These are phyloP conservation scores for Polygonum aviculare DNA, from an alignment of 148 eudicot species.

Conservation along the genomic window DNA sequence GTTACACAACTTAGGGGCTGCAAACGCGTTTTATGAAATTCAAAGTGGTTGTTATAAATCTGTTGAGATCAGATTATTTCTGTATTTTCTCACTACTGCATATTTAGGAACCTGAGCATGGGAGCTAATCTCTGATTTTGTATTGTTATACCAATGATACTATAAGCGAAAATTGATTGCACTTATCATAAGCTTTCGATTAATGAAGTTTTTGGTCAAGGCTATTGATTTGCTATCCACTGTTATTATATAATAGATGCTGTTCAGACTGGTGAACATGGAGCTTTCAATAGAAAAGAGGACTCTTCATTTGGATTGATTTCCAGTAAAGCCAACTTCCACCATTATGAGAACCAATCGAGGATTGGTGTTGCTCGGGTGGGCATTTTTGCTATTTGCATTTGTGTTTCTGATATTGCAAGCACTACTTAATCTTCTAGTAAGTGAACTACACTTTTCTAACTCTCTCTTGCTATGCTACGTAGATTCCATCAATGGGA, in stretches of 20 bases:
- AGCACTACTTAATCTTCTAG: not conserved
- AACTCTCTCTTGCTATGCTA: not conserved
- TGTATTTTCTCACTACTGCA: not conserved
- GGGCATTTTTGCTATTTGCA: slow-evolving; percentile 11
- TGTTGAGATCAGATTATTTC: not conserved
- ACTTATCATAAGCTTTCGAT: not conserved
- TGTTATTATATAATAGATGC: slow-evolving; percentile 24
- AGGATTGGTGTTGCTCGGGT: slow-evolving; percentile 31
- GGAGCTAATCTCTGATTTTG: not conserved
- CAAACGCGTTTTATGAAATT: not conserved
- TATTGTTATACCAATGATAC: not conserved
- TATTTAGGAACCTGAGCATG: not conserved
- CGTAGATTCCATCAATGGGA: slow-evolving; percentile 27
- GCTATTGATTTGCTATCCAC: slow-evolving; percentile 5
- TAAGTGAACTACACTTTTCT: slow-evolving; percentile 10
- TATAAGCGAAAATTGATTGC: not conserved
- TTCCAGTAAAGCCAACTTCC: slow-evolving; percentile 23
- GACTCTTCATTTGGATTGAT: slow-evolving; percentile 23
- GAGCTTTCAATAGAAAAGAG: slow-evolving; percentile 25
- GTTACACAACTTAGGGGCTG: not conserved
- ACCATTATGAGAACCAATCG: slow-evolving; percentile 23
- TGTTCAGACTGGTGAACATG: slow-evolving; percentile 22
- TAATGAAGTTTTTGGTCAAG: not conserved
- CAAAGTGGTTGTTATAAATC: not conserved
- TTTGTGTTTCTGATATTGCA: not conserved